Base-by-base conservation (phyloP, 176 grass and related monocot genomes). In the Oryza glaberrima region DNA sequence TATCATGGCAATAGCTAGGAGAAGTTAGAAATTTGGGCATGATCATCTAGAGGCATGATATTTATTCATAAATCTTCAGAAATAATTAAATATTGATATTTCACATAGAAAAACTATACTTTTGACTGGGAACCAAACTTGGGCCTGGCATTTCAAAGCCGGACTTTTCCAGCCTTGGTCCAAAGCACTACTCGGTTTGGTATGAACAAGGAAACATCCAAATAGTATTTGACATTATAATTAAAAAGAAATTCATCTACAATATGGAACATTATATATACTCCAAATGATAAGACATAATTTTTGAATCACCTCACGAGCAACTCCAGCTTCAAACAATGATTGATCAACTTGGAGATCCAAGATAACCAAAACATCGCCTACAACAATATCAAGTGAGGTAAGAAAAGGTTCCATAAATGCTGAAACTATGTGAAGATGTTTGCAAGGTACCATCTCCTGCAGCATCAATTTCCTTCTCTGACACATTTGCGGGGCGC, bases 291-390 rank as follows among this genome's bases (percentile, higher is more conserved):
- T 72, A 60, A 6, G 66, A 52, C 16, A 52, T 0, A 52, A 52
- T 52, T 16, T 52, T 17, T 43, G 43, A 52, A 73, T 56, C 92
- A 99, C 96, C 90, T 99, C 96, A 81, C 93, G 93, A 82, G 91
- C 93, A 67, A 99, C 88, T 84, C 96, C 93, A 70, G 93, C 91
- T 90, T 99, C 93, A n/a, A 99, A 90, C 76, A 99, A 89, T 44
- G 90, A 99, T 77, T 94, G 93, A 82, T 99, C 96, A 45, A 84
- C 88, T 78, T 76, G 81, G 36, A 99, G 85, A 94, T 99, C 91
- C 72, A 99, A 88, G 81, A 99, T 85, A 26, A 99, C 93, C 71
- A 99, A 87, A 75, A 99, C 96, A 70, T 99, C 93, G 54, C 96
- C 96, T 99, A 73, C 35, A 65, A 88, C 49, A 77, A 66, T 78